These are phyloP conservation scores for Marasmius oreades DNA, from an alignment of 1,284 basidiomycete genomes.

Conservation along the genomic window DNA sequence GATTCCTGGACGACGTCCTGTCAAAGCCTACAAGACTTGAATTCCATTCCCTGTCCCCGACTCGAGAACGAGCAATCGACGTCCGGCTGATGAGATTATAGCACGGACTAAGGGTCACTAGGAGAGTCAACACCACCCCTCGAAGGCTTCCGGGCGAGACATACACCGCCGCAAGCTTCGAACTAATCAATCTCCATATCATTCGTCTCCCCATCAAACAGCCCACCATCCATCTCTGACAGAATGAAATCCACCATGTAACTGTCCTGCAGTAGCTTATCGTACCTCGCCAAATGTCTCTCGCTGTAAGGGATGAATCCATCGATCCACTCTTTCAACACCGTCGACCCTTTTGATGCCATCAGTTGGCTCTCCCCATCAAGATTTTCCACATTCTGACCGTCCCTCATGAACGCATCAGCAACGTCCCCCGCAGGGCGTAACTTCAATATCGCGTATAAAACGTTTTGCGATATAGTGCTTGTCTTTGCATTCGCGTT, in stretches of 20 bases:
- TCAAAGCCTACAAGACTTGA: too few species aligned
- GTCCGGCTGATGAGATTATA: too few species aligned
- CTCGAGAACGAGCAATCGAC: too few species aligned
- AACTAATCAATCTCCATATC: conserved; percentile 44
- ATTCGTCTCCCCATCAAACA: conserved; percentile 44
- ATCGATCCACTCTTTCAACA: conserved; percentile 76
- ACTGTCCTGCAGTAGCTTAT: conserved; percentile 87
- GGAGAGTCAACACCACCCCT: too few species aligned
- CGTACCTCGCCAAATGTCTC: conserved; percentile 83
- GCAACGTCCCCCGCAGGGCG: conserved; percentile 72
- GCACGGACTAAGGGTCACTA: too few species aligned
- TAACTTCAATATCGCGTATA: conserved; percentile 81
- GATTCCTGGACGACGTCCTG: too few species aligned
- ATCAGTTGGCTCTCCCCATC: conserved; percentile 17
- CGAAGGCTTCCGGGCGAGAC: too few species aligned
- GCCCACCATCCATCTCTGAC: conserved; percentile 86
- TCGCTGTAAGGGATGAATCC: conserved; percentile 92
- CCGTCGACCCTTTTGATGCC: conserved; percentile 30
- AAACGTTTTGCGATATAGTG: conserved; percentile 80
- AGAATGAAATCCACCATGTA: conserved; percentile 92
- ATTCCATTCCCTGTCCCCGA: too few species aligned
- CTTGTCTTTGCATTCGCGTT: conserved; percentile 89
- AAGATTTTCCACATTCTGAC: conserved; percentile 32
- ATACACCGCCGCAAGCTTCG: too few species aligned
- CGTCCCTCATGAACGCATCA: conserved; percentile 57